A percentile compares a stretch with the other conserved stretches of the same genome.
Evolutionary conservation across 2,329 filamentous ascomycete genomes (phyloP).

Genomic region (Nothomitra cinnamomea): DNA sequence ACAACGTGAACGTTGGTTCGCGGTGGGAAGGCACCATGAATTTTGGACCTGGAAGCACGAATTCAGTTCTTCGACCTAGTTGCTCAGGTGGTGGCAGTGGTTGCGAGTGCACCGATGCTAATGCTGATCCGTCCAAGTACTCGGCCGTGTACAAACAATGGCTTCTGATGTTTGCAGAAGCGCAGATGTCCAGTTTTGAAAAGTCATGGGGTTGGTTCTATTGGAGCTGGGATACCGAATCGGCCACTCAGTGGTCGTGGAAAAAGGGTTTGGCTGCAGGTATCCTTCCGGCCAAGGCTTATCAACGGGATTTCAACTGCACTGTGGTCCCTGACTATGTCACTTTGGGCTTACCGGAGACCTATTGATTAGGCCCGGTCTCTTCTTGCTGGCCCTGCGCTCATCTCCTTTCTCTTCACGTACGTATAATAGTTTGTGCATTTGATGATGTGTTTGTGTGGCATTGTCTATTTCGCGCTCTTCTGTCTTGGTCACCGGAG

Average conservation of each 20-base stretch:
- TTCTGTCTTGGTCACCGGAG: no score
- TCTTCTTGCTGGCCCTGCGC: not conserved
- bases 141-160: constrained; percentile 65
- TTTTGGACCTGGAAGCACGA: constrained; percentile 39
- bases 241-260: constrained; percentile 80
- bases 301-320: constrained; percentile 54
- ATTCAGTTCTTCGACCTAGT: constrained; percentile 47
- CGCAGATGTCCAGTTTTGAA: constrained; percentile 91
- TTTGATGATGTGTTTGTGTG: no score
- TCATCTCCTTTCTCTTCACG: not conserved
- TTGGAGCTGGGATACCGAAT: constrained; percentile 95
- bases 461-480: no score
- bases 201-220: constrained; percentile 96
- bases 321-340: constrained; percentile 28
- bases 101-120: constrained; percentile 63
- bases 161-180: constrained; percentile 77
- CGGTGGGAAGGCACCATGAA: constrained; percentile 83
- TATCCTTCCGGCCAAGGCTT: constrained; percentile 54
- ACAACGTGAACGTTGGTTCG: constrained; percentile 74
- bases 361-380: constrained; percentile 18
- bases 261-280: constrained; percentile 60
- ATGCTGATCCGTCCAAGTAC: constrained; percentile 53
- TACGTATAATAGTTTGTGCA: not conserved
- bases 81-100: constrained; percentile 47
- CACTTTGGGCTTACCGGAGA: constrained; percentile 24